Evolutionary conservation across 108 stramenopile species (phyloP).

Genomic region (Nannochloropsis salina): DNA sequence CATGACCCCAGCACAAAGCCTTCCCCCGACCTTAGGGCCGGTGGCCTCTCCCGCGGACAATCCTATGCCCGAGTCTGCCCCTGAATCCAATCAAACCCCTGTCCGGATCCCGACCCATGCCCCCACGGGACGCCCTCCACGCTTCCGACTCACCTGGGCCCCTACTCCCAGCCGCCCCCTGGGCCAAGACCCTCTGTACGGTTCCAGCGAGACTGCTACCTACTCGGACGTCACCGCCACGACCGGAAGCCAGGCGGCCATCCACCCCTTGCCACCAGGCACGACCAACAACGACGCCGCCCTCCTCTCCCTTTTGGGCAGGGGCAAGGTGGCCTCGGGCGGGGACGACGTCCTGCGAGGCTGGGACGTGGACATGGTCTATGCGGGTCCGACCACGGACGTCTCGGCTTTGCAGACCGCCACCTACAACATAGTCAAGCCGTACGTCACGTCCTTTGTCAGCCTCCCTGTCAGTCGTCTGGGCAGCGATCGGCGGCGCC

Average conservation of each 20-base stretch:
- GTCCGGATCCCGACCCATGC: not conserved
- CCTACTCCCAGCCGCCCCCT: not conserved
- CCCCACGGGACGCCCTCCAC: not conserved
- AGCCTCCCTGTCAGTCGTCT: not conserved
- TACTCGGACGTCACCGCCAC: too few species aligned
- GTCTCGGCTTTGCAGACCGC: not conserved
- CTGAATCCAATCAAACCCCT: not conserved
- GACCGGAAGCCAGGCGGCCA: too few species aligned
- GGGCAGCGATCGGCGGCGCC: not conserved
- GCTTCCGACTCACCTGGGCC: slow-evolving; percentile 16
- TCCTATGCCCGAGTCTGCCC: not conserved
- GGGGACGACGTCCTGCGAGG: too few species aligned
- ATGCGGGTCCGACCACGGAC: not conserved
- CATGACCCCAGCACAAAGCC: too few species aligned
- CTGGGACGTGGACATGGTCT: not conserved
- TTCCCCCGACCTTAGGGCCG: too few species aligned
- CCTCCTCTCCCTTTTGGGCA: too few species aligned
- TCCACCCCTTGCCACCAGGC: too few species aligned
- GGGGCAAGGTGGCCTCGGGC: too few species aligned
- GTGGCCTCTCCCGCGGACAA: too few species aligned
- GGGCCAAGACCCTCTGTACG: too few species aligned
- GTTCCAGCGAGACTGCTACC: too few species aligned
- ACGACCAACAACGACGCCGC: too few species aligned
- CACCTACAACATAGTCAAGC: not conserved
- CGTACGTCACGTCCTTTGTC: not conserved